Evolutionary conservation across 2,329 filamentous ascomycete genomes (phyloP).

Genomic region (Talaromyces funiculosus): DNA sequence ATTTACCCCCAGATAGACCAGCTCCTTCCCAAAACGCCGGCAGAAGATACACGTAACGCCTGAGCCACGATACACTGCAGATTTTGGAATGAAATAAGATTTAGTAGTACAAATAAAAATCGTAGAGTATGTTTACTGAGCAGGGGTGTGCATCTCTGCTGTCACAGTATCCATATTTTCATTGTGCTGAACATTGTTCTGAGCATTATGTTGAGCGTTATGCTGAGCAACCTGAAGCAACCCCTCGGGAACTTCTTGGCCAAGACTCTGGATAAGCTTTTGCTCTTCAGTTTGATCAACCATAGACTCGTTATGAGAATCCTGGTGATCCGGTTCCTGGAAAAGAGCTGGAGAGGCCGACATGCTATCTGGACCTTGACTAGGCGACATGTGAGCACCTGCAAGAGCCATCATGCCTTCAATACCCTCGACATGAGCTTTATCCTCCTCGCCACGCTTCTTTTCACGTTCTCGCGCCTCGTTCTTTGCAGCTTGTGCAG

Average conservation of each 20-base stretch:
- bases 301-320: slow-evolving; percentile 17
- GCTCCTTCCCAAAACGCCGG: not conserved
- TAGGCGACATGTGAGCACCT: slow-evolving; percentile 25
- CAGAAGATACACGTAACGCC: not conserved
- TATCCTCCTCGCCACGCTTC: slow-evolving; percentile 43
- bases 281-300: slow-evolving; percentile 40
- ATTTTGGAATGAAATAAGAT: not conserved
- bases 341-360: slow-evolving; percentile 34
- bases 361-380: slow-evolving; percentile 31
- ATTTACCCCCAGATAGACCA: not conserved
- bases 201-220: not conserved
- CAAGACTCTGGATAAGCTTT: slow-evolving; percentile 40
- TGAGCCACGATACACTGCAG: not conserved
- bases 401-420: slow-evolving; percentile 45
- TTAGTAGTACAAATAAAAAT: not conserved
- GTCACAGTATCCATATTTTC: slow-evolving; percentile 26
- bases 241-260: slow-evolving; percentile 37
- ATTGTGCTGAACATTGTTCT: not conserved
- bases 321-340: slow-evolving; percentile 25
- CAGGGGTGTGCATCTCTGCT: slow-evolving; percentile 29
- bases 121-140: not conserved
- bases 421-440: slow-evolving; percentile 44
- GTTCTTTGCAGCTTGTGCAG: slow-evolving; percentile 52
- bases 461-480: slow-evolving; percentile 45
- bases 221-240: slow-evolving; percentile 29